phyloP scores from a whole-genome alignment of 352 stramenopile species.

The Globisporangium polare region DNA sequence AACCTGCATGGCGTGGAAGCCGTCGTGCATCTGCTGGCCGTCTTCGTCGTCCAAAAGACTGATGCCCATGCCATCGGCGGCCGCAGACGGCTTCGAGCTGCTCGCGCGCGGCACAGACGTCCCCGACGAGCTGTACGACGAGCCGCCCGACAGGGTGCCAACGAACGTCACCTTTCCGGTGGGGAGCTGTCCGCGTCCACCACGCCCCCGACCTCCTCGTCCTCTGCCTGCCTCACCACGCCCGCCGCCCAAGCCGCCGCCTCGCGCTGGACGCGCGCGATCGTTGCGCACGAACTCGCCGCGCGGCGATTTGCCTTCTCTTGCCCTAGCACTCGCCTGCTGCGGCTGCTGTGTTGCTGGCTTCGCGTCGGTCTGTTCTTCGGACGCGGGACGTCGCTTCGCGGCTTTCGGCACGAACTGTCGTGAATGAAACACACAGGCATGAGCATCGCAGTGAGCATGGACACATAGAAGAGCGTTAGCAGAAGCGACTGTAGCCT shows the following conservation, averaged over 20 bases:
- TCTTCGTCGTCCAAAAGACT: slow-evolving; percentile 78
- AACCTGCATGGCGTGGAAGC: slow-evolving; percentile 52
- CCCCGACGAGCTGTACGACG: slow-evolving; percentile 58
- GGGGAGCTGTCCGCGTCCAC: slow-evolving; percentile 48
- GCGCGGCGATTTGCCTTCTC: slow-evolving; percentile 32
- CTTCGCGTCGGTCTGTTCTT: slow-evolving; percentile 19
- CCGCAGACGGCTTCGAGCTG: slow-evolving; percentile 40
- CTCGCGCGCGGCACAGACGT: slow-evolving; percentile 32
- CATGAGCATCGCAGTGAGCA: neutral
- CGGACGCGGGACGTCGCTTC: slow-evolving; percentile 40
- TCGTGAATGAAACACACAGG: neutral
- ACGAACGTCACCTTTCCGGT: slow-evolving; percentile 75
- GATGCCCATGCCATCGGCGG: slow-evolving; percentile 77
- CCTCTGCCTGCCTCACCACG: slow-evolving; percentile 24
- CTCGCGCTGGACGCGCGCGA: slow-evolving; percentile 15
- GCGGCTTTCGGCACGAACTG: slow-evolving; percentile 77
- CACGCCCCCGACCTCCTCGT: slow-evolving; percentile 41
- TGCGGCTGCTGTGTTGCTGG: slow-evolving; percentile 9
- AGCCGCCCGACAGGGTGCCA: slow-evolving; percentile 74
- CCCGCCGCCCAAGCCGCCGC: slow-evolving; percentile 21
- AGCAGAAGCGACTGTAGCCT: neutral
- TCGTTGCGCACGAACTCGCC: slow-evolving; percentile 42
- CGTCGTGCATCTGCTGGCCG: slow-evolving; percentile 31
- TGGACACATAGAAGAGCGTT: neutral
- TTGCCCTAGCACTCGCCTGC: slow-evolving; percentile 16